Conservation (phyloP, 1,284 basidiomycete genomes). For the Ganoderma lingzhi region DNA sequence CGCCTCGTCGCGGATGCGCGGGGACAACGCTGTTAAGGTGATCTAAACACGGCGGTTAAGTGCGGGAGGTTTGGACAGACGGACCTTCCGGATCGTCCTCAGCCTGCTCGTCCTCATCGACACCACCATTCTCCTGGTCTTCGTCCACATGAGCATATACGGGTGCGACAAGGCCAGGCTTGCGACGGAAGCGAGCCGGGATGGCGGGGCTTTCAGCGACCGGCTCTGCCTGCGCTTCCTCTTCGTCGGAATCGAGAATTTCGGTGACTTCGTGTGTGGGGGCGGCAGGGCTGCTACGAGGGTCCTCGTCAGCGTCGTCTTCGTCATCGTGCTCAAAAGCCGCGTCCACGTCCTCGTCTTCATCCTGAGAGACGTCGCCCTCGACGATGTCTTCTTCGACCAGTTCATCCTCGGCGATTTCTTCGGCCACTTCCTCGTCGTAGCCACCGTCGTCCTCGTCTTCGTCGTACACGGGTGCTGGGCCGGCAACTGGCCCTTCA, state of each 20-base stretch:
- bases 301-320: constrained; percentile 26
- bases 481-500: constrained; percentile 13
- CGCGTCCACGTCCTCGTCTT: constrained; percentile 24
- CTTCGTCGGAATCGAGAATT: constrained; percentile 32
- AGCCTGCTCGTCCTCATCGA: constrained; percentile 25
- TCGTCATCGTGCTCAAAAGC: constrained; percentile 17
- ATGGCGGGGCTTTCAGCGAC: constrained; percentile 10
- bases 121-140: constrained; percentile 5
- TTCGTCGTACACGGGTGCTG: constrained; percentile 14
- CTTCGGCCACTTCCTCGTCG: constrained; percentile 14
- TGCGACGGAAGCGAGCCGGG: constrained; percentile 27
- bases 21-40: constrained; percentile 18
- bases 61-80: neutral
- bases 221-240: constrained; percentile 22
- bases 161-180: constrained; percentile 12
- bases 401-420: constrained; percentile 19
- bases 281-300: constrained; percentile 16
- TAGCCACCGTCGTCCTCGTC: constrained; percentile 23
- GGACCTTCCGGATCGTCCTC: constrained; percentile 37
- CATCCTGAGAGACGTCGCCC: constrained; percentile 13
- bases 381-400: constrained; percentile 20
- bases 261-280: constrained; percentile 23
- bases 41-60: neutral
- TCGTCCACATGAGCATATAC: constrained; percentile 9
- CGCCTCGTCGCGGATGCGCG: constrained; percentile 22